Evolutionary conservation across 768 basidiomycete genomes (phyloP).

Genomic region (Obba rivulosa): DNA sequence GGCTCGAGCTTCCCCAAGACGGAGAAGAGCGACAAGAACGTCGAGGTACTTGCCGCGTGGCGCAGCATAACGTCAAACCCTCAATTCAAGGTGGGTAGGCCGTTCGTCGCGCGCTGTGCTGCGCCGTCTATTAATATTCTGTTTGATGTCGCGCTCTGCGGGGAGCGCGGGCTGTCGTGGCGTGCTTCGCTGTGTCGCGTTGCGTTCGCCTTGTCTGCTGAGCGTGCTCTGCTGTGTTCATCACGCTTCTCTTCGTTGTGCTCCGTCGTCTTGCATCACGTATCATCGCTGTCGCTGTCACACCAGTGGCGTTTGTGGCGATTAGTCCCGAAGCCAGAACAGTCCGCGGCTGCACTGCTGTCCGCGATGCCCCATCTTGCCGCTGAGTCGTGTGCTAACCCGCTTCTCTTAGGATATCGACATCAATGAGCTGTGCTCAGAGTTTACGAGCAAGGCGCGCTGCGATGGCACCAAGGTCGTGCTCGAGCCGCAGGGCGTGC

Average conservation of each 20-base stretch:
- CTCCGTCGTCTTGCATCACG: too few relatives aligned
- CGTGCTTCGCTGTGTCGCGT: too few relatives aligned
- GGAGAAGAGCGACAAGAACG: slow-evolving; percentile 61
- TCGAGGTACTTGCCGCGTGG: slow-evolving; percentile 80
- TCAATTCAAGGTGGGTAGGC: slow-evolving; percentile 61
- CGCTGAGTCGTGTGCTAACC: slow-evolving; percentile 1
- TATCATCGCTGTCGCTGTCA: too few relatives aligned
- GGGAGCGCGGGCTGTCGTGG: too few relatives aligned
- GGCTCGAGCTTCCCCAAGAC: slow-evolving; percentile 68
- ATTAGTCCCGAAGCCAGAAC: too few relatives aligned
- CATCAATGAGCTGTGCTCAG: slow-evolving; percentile 71
- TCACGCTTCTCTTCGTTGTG: too few relatives aligned
- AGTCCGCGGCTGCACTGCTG: too few relatives aligned
- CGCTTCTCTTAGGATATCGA: slow-evolving; percentile 54
- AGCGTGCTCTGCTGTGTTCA: neutral
- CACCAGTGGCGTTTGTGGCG: too few relatives aligned
- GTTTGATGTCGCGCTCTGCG: too few relatives aligned
- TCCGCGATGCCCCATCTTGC: too few relatives aligned
- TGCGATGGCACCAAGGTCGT: slow-evolving; percentile 86
- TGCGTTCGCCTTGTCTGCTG: neutral
- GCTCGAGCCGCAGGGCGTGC: slow-evolving; percentile 46
- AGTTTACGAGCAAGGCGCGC: slow-evolving; percentile 76
- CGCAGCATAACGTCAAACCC: slow-evolving; percentile 69
- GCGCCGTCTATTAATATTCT: too few relatives aligned
- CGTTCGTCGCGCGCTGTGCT: neutral